Base-by-base conservation (phyloP, 106 monocot species). In the Agapanthus africanus region DNA sequence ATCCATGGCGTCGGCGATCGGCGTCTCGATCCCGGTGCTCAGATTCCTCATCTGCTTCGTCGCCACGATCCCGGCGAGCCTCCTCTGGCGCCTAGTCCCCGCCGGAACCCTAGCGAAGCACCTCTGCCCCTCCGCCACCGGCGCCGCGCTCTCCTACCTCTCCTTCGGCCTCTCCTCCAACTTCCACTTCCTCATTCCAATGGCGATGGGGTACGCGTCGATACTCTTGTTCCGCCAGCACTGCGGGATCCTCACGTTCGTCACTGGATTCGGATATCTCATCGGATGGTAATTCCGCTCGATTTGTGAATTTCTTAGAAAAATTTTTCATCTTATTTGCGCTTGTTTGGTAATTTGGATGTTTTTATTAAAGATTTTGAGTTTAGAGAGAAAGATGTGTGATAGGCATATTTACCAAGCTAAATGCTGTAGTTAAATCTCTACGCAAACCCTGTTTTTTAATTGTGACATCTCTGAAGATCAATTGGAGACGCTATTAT, bases 1-100 rank as follows among this genome's bases (percentile, higher is more conserved):
- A 40, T 68, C 84, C 2, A 85, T 90, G 83, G 97, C 97, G 68
- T 69, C 87, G 70, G 80, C 92, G 69, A 92, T 99, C 70, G 97
- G 97, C 19, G 92, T 99, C 6, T 99, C 97, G 65, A 79, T 99
- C 31, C 87, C 97, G 16, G 97, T 99, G 33, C 84, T 99, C 57
- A 79, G 92, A 13, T 99, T 99, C 76, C 86, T 99, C 23, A 78
- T 99, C 40, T 99, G 92, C 77, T 93, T 90, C 81, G 82, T 67
- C 46, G 87, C 92, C 13, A 99, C 92, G 33, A 90, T 99, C 28
- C 92, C 97, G 18, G 83, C 82, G 59, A 73, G 84, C 76, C 72
- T 88, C 50, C 25, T 69, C 25, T 87, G 84, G 84, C 75, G 97
- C 7, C 13, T 90, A 66, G 83, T 92, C 28, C 92, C 97, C 9